These are phyloP conservation scores for Russula dissimulans DNA, from an alignment of 768 basidiomycete genomes.

Conservation along the genomic window DNA sequence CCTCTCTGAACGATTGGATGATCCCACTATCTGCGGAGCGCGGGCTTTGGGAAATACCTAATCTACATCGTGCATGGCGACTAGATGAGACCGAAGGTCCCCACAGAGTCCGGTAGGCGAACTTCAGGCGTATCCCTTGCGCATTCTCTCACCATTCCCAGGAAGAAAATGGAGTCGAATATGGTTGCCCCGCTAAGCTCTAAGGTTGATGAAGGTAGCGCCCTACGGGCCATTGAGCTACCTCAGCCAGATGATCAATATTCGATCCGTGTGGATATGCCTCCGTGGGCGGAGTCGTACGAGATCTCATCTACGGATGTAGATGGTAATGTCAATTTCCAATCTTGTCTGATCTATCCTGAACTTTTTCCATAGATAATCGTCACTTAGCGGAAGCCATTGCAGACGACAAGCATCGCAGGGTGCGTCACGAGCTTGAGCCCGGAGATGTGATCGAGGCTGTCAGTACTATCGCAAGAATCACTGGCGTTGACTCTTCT, in stretches of 20 bases:
- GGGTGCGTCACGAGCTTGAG: constrained; percentile 80
- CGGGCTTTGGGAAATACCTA: constrained; percentile 67
- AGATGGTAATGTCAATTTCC: constrained; percentile 37
- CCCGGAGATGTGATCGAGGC: constrained; percentile 86
- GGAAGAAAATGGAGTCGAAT: constrained; percentile 70
- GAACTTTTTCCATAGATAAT: constrained; percentile 30
- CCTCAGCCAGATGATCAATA: constrained; percentile 44
- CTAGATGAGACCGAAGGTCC: constrained; percentile 92
- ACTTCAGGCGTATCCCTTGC: neutral
- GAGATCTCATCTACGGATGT: constrained; percentile 55
- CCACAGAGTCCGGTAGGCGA: constrained; percentile 63
- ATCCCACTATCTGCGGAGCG: constrained; percentile 60
- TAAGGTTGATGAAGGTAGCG: constrained; percentile 37
- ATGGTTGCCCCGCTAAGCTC: constrained; percentile 37
- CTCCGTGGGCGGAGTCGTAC: constrained; percentile 67
- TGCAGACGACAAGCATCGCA: constrained; percentile 79
- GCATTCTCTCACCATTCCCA: constrained; percentile 24
- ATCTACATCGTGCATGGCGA: constrained; percentile 50
- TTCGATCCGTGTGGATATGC: constrained; percentile 47
- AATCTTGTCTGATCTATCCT: neutral
- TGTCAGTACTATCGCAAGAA: constrained; percentile 75
- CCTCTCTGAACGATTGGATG: constrained; percentile 51
- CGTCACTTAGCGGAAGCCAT: constrained; percentile 62
- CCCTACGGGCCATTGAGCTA: constrained; percentile 41
- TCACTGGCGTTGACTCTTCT: constrained; percentile 86